Conservation (phyloP, 495 filamentous ascomycete species). For the Penicillium canariense region DNA sequence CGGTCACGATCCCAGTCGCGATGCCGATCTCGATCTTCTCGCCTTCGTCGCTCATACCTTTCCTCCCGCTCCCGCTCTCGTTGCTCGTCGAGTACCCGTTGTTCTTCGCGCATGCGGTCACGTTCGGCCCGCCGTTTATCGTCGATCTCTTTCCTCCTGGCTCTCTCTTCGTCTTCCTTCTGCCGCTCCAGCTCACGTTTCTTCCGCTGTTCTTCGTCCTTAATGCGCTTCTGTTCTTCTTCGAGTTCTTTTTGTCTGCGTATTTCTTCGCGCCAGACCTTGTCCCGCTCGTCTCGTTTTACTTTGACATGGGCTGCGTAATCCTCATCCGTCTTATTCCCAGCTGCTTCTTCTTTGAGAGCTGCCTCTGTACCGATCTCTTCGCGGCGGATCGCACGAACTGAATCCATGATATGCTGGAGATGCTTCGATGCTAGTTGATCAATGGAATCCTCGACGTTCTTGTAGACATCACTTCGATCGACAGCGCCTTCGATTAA, state of each 20-base stretch:
- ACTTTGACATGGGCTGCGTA: conserved; percentile 70
- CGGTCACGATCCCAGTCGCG: conserved; percentile 41
- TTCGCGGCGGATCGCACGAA: conserved; percentile 64
- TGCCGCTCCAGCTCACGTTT: conserved; percentile 61
- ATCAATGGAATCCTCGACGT: conserved; percentile 65
- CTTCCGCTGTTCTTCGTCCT: conserved; percentile 63
- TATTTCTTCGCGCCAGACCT: conserved; percentile 60
- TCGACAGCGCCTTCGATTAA: conserved; percentile 86
- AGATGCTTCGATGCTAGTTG: conserved; percentile 63
- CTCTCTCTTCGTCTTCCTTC: conserved; percentile 58
- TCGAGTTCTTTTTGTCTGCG: conserved; percentile 61
- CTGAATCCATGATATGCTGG: conserved; percentile 59
- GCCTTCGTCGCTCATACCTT: conserved; percentile 47
- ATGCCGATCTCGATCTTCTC: conserved; percentile 47
- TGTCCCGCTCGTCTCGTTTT: conserved; percentile 63
- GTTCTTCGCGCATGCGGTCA: conserved; percentile 52
- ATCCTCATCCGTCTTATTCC: conserved; percentile 78
- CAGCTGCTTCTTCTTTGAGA: conserved; percentile 61
- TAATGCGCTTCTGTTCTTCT: conserved; percentile 63
- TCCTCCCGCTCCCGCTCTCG: conserved; percentile 54
- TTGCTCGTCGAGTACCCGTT: conserved; percentile 49
- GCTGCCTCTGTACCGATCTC: conserved; percentile 77
- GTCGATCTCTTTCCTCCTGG: conserved; percentile 43
- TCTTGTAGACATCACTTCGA: conserved; percentile 76
- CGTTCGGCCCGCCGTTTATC: conserved; percentile 58